Evolutionary conservation across 768 basidiomycete species (phyloP), one percentile per base, ranked within the genome.

Genomic region (Amanita jacksonii): DNA sequence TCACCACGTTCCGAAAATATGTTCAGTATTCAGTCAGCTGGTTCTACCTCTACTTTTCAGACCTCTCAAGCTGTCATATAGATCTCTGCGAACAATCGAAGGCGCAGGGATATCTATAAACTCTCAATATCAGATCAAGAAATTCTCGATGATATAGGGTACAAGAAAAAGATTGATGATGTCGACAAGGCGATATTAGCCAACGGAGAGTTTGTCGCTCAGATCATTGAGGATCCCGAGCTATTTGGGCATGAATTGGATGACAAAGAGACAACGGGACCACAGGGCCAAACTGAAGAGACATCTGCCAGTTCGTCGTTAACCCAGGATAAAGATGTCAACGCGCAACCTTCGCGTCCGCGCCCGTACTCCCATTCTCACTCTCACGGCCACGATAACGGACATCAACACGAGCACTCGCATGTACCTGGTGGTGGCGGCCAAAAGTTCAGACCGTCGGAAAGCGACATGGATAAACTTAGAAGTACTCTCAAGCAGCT

Each of bases 401-500:
- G 4, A 15, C 31, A 22, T 43, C 41, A 51, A 5, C 8, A 4
- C 19, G 13, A 18, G 28, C 64, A 63, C 50, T 46, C 60, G 3
- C 72, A 72, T 52, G 52, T 52, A 5, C 61, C 61, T 41, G 43
- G 31, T 2, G 52, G 15, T 34, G 52, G 38, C 16, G 49, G 27
- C 35, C 58, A 47, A 33, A 60, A 57, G 38, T 72, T 70, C 51
- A 69, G 64, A 46, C 74, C 79, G 1, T 77, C 74, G 0, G 85
- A 88, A 28, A 74, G 75, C 48, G 85, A 90, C 52, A 84, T 86
- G 79, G 90, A 96, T 57, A 93, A 94, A 57, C 66, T 98, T 31
- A 67, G 91, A 46, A 92, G 89, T 55, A 94, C 92, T 0, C 62
- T 97, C 30, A 89, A 94, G 56, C 91, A 94, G 54, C 83, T 94